Conservation (phyloP, 441 rosid genomes). For the Gossypium trilobum region DNA sequence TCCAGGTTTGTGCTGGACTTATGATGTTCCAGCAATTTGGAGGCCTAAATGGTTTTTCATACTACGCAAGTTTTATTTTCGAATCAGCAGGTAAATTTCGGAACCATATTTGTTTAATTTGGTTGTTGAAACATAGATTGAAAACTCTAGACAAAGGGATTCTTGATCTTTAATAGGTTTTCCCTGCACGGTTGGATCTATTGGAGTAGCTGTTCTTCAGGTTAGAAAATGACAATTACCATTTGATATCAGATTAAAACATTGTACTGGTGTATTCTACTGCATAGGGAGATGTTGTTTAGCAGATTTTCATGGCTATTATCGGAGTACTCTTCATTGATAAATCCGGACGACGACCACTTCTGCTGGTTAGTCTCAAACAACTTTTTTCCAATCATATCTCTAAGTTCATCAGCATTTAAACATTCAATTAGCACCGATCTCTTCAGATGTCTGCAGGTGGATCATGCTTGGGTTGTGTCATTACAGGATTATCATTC, state of each 20-base stretch:
- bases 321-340: slow-evolving; percentile 25
- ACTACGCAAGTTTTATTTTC: slow-evolving; percentile 29
- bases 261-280: not conserved
- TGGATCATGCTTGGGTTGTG: slow-evolving; percentile 32
- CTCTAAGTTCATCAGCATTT: not conserved
- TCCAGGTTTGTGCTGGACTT: slow-evolving; percentile 39
- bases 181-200: slow-evolving; percentile 51
- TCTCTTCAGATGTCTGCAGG: slow-evolving; percentile 34
- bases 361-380: slow-evolving; percentile 27
- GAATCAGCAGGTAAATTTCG: slow-evolving; percentile 26
- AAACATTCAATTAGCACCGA: not conserved
- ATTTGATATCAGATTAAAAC: not conserved
- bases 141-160: not conserved
- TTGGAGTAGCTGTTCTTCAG: slow-evolving; percentile 63
- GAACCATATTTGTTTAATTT: not conserved
- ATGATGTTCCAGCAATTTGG: slow-evolving; percentile 34
- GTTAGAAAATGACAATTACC: slow-evolving; percentile 18
- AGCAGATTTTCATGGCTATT: slow-evolving; percentile 21
- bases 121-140: not conserved
- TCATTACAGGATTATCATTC: slow-evolving; percentile 34
- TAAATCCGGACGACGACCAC: slow-evolving; percentile 33
- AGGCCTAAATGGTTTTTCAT: slow-evolving; percentile 32
- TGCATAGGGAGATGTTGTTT: not conserved
- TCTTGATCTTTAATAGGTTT: slow-evolving; percentile 30
- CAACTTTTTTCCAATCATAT: not conserved